Evolutionary conservation across 352 stramenopile genomes (phyloP).

Genomic region (Pythium phragmiticola): DNA sequence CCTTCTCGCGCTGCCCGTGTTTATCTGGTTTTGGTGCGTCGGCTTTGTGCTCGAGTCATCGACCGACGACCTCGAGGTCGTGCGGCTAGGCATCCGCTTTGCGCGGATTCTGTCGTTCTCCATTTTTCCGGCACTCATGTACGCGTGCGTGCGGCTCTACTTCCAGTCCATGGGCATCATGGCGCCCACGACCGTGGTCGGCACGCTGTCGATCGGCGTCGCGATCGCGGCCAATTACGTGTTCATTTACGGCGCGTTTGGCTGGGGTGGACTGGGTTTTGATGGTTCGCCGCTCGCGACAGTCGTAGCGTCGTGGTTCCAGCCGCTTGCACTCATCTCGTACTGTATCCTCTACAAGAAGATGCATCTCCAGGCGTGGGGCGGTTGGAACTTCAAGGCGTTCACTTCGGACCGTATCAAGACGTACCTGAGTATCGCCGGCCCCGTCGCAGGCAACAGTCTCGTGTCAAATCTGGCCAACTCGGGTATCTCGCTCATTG

Average conservation of each 20-base stretch:
- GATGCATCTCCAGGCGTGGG: constrained; percentile 70
- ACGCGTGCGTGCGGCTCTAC: constrained; percentile 78
- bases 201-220: constrained; percentile 62
- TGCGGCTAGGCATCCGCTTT: constrained; percentile 67
- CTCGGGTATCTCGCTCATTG: constrained; percentile 65
- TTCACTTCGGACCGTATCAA: constrained; percentile 61
- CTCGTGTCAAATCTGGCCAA: constrained; percentile 75
- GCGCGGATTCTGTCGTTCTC: constrained; percentile 77
- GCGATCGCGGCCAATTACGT: constrained; percentile 65
- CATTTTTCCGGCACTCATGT: constrained; percentile 72
- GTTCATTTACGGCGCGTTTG: constrained; percentile 44
- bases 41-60: constrained; percentile 57
- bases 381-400: constrained; percentile 55
- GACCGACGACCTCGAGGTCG: constrained; percentile 60
- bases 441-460: constrained; percentile 60
- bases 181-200: constrained; percentile 67
- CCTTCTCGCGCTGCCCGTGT: constrained; percentile 46
- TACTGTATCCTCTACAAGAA: constrained; percentile 79
- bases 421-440: constrained; percentile 67
- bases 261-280: constrained; percentile 65
- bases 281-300: constrained; percentile 74
- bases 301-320: constrained; percentile 79
- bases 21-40: constrained; percentile 63
- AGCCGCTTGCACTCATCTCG: constrained; percentile 67
- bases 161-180: constrained; percentile 86